Base-by-base conservation (phyloP, 441 rosid species). In the Brassica balearica region DNA sequence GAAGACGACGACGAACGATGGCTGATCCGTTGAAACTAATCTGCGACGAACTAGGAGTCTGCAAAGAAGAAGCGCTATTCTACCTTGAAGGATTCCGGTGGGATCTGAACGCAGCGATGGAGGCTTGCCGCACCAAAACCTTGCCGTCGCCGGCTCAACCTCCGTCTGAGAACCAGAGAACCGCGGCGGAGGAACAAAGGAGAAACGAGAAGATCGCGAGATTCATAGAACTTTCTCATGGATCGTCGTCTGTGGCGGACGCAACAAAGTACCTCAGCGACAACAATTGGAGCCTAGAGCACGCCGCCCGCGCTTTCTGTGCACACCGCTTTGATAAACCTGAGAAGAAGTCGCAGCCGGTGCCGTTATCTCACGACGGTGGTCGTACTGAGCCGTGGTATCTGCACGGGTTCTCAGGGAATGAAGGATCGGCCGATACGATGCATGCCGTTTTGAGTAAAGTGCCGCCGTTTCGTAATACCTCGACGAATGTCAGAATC, bases 41-140 rank as follows among this genome's bases (percentile, higher is more conserved):
- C 8, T 63, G 58, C 68, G 6, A 19, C 2, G 38, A 53, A 46
- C 5, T 46, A 17, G 67, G 34, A 46, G 68, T 68, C 1, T 15
- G 41, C 34, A 17, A 10, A 29, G 25, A 76, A 76, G 63, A 43
- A 68, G 74, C 63, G 20, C 12, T 77, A 17, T 77, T 12, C 29
- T 65, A 65, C 81, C 76, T 77, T 19, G 81, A 77, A 56, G 76
- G 72, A 7, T 65, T 15, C 72, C 11, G n/a, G 0, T 65, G 81
- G 76, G n/a, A 65, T 15, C 59, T 77, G 2, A 9, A 17, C n/a
- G n/a, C 8, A 25, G 81, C 51, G 14, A 43, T 43, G 51, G 51
- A 43, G 51, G 51, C 51, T 43, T 43, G 51, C 51, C 51, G 51
- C 51, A 43, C 1, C 36, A 43, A 43, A 43, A 43, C 48, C 48